Evolutionary conservation across 768 basidiomycete species (phyloP).

Genomic region (Pleurotus djamor): DNA sequence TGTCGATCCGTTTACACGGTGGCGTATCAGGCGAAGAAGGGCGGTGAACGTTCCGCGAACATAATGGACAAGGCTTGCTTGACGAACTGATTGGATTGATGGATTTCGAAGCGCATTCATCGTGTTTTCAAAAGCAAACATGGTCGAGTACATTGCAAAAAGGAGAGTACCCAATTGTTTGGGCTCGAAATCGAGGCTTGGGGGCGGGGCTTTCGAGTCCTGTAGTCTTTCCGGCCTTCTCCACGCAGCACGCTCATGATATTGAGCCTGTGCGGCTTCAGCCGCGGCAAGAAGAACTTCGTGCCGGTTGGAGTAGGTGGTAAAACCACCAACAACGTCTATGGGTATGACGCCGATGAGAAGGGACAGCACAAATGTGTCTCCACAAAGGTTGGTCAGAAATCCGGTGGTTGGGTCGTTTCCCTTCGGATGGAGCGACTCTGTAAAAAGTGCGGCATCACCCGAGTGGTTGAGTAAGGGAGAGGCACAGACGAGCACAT

Average conservation of each 20-base stretch:
- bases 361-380: constrained; percentile 28
- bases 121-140: constrained; percentile 35
- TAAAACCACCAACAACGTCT: constrained; percentile 31
- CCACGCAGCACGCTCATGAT: constrained; percentile 35
- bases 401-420: constrained; percentile 29
- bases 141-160: constrained; percentile 31
- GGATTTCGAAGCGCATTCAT: constrained; percentile 5
- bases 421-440: constrained; percentile 21
- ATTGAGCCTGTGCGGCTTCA: constrained; percentile 16
- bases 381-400: constrained; percentile 23
- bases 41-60: constrained; percentile 27
- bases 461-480: constrained; percentile 22
- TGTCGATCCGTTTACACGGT: constrained; percentile 12
- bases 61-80: constrained; percentile 23
- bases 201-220: constrained; percentile 3
- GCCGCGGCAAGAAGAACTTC: constrained; percentile 19
- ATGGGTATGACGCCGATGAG: constrained; percentile 31
- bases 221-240: constrained; percentile 14
- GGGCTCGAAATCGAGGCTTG: constrained; percentile 14
- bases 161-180: constrained; percentile 30
- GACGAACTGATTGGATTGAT: constrained; percentile 1
- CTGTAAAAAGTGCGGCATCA: constrained; percentile 28
- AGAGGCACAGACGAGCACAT: constrained; percentile 26
- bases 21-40: constrained; percentile 23
- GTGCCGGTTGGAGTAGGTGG: constrained; percentile 30